Base-by-base conservation (phyloP, 2,329 filamentous ascomycete species). In the Talaromyces sp. region DNA sequence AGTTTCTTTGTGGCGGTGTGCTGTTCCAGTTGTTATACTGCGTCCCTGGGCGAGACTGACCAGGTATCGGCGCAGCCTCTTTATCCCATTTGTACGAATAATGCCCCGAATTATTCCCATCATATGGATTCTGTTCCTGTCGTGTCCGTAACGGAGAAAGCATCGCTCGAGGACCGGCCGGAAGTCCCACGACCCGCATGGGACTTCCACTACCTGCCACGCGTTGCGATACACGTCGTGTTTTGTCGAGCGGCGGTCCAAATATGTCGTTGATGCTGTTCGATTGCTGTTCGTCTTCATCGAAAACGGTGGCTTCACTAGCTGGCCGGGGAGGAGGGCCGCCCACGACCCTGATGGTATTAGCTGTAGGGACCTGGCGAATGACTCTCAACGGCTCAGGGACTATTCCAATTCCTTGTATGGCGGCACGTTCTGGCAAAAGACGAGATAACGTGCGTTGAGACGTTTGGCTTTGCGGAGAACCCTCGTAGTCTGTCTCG, bases 351-450 rank as follows among this genome's bases (percentile, higher is more conserved):
- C 39, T 45, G 22, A 59, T 45, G 14, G 22, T 59, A 27, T 59
- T 27, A 7, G 16, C 9, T 43, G 22, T 52, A 58, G 35, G 24
- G 19, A 66, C 68, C 13, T 69, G 70, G 45, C 72, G 71, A 45
- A 69, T 73, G 66, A 73, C 70, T 52, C 71, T 71, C n/a, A 80
- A 69, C 22, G 76, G 79, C 31, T 76, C 73, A 31, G 80, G 79
- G 65, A 75, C 70, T 71, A 66, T 73, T 33, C 49, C 49, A 10
- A 52, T 52, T 72, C 50, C 67, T 64, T n/a, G 73, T 72, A 33
- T 73, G 72, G 50, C 31, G 6, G 50, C 24, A 7, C 41, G 35
- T 27, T 76, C 73, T 2, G 78, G 77, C 7, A 79, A 68, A 14
- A 80, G 69, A 50, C 74, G 74, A 22, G 78, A 76, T n/a, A 76